Evolutionary conservation across 441 rosid species (phyloP), one percentile per base, ranked within the genome.

Genomic region (Gossypium lobatum): DNA sequence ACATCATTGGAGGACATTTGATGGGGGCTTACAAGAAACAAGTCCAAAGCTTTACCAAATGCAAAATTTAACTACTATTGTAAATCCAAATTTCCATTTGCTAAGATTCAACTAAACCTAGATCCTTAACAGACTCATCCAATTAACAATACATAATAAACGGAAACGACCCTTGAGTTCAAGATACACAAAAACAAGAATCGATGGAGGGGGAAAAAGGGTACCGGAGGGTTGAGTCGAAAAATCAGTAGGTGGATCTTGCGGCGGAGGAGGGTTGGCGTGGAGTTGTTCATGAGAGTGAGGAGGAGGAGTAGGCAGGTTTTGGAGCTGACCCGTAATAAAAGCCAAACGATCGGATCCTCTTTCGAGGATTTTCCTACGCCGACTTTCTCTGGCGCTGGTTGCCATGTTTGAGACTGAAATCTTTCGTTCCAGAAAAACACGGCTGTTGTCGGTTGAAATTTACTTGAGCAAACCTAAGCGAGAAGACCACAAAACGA

Each of bases 281-380:
- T 66, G 20, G 21, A 54, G 58, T 2, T 61, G 63, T 2, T 34
- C 18, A 25, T 34, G 55, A 34, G 87, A 77, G n/a, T 79, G 70
- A 59, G 85, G 25, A 37, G 85, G 65, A 59, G 85, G 25, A 46
- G 85, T 16, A 31, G 89, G 86, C n/a, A 77, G 75, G 59, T 76
- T 71, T n/a, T 80, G 81, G 84, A 85, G 10, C 68, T 80, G 88
- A 78, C 93, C 93, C 25, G 91, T 78, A 75, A 91, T 89, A 79
- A 89, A 78, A 67, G 99, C 95, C 55, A 95, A 83, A 54, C 99
- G 97, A 84, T 95, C 96, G 52, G 92, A 69, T 76, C 99, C 93
- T 79, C 95, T 83, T 6, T 91, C 95, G 42, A 87, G 71, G 74
- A 91, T 93, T 85, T 82, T 91, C 76, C 86, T 80, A 81, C 99